Conservation (phyloP, 1,284 basidiomycete species). For the Mycena citricolor region DNA sequence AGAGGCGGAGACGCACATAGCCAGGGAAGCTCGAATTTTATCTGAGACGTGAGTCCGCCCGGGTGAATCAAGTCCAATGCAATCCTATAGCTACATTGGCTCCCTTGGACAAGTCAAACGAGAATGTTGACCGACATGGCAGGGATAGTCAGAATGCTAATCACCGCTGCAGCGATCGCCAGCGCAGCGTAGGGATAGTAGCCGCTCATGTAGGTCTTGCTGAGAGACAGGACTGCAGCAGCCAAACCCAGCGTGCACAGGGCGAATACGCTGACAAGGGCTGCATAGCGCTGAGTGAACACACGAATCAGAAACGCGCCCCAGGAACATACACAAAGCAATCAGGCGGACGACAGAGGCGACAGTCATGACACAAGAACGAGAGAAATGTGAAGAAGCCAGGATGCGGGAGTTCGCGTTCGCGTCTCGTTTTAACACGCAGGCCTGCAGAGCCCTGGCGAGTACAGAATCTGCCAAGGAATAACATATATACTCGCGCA, state of each 20-base stretch:
- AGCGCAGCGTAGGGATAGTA: conserved; percentile 31
- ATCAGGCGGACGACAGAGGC: conserved; percentile 19
- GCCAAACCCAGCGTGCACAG: background rate
- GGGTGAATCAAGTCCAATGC: conserved; percentile 41
- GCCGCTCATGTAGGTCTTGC: background rate
- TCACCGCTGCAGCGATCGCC: conserved; percentile 38
- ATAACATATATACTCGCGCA: too few relatives aligned
- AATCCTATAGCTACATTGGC: conserved; percentile 31
- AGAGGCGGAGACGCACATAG: conserved; percentile 31
- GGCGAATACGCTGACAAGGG: conserved; percentile 1
- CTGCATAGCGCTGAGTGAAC: conserved; percentile 2
- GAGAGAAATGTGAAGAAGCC: background rate
- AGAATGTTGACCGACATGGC: conserved; percentile 40
- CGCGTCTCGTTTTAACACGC: conserved; percentile 6
- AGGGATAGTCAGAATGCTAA: conserved; percentile 44
- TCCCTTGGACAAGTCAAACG: conserved; percentile 14
- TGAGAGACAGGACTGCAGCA: background rate
- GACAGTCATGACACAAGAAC: conserved; percentile 22
- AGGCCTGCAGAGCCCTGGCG: conserved; percentile 2
- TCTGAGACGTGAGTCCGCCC: conserved; percentile 45
- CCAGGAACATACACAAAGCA: conserved; percentile 14
- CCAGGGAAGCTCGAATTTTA: conserved; percentile 44
- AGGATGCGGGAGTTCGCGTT: background rate
- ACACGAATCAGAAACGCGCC: too few relatives aligned
- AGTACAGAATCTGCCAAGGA: too few relatives aligned